Base-by-base conservation (phyloP, 176 grass and related monocot genomes). In the Oryza nivara region DNA sequence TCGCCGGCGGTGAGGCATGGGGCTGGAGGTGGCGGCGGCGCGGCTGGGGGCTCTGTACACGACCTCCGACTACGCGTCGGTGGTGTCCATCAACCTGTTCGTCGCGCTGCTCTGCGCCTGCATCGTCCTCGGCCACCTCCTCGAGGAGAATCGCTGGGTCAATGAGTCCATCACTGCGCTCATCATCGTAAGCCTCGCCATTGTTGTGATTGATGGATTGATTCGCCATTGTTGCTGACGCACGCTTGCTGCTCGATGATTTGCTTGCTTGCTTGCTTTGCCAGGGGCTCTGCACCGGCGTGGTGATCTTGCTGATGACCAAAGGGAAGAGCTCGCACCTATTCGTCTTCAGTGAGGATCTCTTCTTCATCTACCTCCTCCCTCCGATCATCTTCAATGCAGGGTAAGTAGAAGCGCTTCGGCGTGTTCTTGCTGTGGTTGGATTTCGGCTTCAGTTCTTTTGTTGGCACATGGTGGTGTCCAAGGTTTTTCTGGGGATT, bases 341-440 rank as follows among this genome's bases (percentile, higher is more conserved):
- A 72, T 88, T 99, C 47, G 93, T 99, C 52, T 99, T 99, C 88
- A 99, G 97, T 67, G 97, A 96, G 84, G 97, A 99, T 67, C 89
- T 99, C 80, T 99, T 99, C 89, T 99, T 99, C 76, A 99, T 99
- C 26, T 99, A 99, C 89, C 93, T 99, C 69, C 93, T 99, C 0
- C 97, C 97, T 1, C 97, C 97, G 12, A 99, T 99, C 78, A 99
- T 99, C 88, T 99, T 99, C 84, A 99, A 99, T 81, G 97, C 97
- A 11, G 97, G 96, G 96, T 99, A 79, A 83, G 79, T 71, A 63
- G 3, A 61, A 22, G 9, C 8, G n/a, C 8, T 63, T 22, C n/a
- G 20, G 6, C 32, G 32, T 43, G 32, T 43, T 11, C 34, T 26
- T 81, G 38, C 38, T 40, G 45, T 9, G 51, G 3, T 23, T 63